Conservation (phyloP, 345 rosid genomes). For the Syzygium aromaticum region DNA sequence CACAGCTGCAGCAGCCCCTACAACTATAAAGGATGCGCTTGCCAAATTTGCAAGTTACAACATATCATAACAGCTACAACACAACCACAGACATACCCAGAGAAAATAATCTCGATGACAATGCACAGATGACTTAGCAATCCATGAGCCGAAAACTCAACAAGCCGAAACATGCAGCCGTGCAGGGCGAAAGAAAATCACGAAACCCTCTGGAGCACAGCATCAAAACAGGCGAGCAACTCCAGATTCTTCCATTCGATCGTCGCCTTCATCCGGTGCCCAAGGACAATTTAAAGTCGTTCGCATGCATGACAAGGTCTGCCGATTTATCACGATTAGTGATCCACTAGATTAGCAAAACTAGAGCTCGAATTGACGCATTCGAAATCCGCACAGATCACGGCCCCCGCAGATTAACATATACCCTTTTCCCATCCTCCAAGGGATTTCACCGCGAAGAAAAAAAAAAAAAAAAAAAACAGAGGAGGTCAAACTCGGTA, state of each 20-base stretch:
- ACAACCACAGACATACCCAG: not conserved
- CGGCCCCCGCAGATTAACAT: not conserved
- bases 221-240: not conserved
- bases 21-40: not conserved
- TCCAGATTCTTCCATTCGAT: not conserved
- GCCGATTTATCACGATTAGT: not conserved
- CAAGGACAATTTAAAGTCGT: not conserved
- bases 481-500: not conserved
- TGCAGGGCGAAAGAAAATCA: not conserved
- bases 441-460: not conserved
- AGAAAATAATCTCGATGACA: not conserved
- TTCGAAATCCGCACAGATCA: not conserved
- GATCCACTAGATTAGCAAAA: not conserved
- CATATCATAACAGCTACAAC: not conserved
- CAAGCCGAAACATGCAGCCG: not conserved
- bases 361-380: not conserved
- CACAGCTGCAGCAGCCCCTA: not conserved
- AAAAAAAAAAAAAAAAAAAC: not conserved
- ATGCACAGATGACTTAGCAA: not conserved
- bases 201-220: not conserved
- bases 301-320: not conserved
- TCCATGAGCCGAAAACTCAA: not conserved
- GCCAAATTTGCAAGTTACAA: not conserved
- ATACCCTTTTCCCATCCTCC: not conserved
- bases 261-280: not conserved